A percentile compares a stretch with the other conserved stretches of the same genome.
These are phyloP conservation scores for Myriosclerotinia curreyana DNA, from an alignment of 2,329 filamentous ascomycete genomes.

Conservation along the genomic window DNA sequence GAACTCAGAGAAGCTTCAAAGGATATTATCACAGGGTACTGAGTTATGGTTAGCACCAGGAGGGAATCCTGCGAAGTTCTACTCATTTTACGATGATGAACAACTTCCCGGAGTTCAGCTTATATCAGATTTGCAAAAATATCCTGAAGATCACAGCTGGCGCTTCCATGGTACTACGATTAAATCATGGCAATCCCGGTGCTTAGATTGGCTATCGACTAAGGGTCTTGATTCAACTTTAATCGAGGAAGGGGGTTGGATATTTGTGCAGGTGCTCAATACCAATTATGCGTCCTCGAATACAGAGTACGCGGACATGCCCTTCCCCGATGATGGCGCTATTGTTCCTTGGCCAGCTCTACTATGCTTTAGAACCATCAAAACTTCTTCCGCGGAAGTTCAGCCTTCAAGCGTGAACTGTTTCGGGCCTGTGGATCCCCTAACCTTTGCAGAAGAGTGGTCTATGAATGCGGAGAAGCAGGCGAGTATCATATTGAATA, in stretches of 20 bases:
- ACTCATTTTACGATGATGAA: conserved; percentile 29
- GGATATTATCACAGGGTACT: conserved; percentile 28
- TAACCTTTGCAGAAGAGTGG: conserved; percentile 42
- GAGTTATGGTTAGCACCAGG: conserved; percentile 38
- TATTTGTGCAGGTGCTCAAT: conserved; percentile 37
- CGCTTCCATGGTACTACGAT: conserved; percentile 30
- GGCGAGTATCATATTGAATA: conserved; percentile 48
- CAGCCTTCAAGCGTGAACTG: conserved; percentile 12
- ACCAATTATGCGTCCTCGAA: conserved; percentile 30
- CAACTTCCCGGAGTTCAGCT: conserved; percentile 27
- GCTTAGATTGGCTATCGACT: conserved; percentile 38
- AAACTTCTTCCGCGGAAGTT: conserved; percentile 20
- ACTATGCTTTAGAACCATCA: conserved; percentile 37
- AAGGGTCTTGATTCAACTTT: conserved; percentile 34
- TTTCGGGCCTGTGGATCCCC: conserved; percentile 35
- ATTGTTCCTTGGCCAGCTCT: conserved; percentile 39
- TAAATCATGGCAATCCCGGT: conserved; percentile 36
- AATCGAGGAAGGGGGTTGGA: conserved; percentile 38
- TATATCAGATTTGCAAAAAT: conserved; percentile 28
- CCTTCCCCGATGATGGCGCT: conserved; percentile 32
- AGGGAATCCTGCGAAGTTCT: conserved; percentile 38
- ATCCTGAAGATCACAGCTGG: conserved; percentile 24
- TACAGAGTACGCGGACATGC: conserved; percentile 30
- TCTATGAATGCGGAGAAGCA: conserved; percentile 38
- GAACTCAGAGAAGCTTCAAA: conserved; percentile 15